A percentile compares a stretch with the other conserved stretches of the same genome.
phyloP scores from a whole-genome alignment of 352 stramenopile genomes.

The Pythium utonaiense region DNA sequence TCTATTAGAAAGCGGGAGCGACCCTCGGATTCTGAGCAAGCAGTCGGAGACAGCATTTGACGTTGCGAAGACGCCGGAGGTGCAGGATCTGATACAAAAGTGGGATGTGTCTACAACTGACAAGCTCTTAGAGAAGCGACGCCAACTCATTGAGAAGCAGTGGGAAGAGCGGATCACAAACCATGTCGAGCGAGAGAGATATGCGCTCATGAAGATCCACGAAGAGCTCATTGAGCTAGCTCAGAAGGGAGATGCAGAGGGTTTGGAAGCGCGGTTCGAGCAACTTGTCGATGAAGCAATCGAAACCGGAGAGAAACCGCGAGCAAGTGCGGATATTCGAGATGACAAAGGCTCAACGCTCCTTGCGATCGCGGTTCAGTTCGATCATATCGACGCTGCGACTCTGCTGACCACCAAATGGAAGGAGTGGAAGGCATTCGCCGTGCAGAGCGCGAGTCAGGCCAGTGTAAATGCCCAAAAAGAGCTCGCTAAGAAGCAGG shows the following conservation, averaged over 20 bases:
- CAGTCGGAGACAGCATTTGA: conserved; percentile 84
- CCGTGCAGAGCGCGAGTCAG: conserved; percentile 11
- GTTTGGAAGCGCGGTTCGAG: conserved; percentile 56
- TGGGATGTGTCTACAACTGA: conserved; percentile 80
- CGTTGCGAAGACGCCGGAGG: conserved; percentile 75
- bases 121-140: conserved; percentile 54
- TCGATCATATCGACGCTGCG: conserved; percentile 62
- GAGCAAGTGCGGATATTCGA: conserved; percentile 66
- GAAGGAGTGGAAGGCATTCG: conserved; percentile 31
- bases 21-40: conserved; percentile 66
- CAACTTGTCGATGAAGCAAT: conserved; percentile 73
- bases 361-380: conserved; percentile 67
- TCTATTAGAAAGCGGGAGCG: conserved; percentile 66
- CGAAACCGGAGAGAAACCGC: conserved; percentile 48
- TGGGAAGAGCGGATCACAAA: conserved; percentile 83
- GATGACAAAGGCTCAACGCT: conserved; percentile 79
- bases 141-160: conserved; percentile 67
- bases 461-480: conserved; percentile 26
- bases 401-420: conserved; percentile 58
- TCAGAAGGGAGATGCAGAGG: conserved; percentile 37
- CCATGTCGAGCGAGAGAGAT: conserved; percentile 81
- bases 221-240: conserved; percentile 65
- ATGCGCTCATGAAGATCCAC: conserved; percentile 80
- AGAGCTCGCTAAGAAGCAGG: conserved; percentile 24
- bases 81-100: conserved; percentile 46